Conservation (phyloP, 2,329 filamentous ascomycete species). For the Aureobasidium uvarum region DNA sequence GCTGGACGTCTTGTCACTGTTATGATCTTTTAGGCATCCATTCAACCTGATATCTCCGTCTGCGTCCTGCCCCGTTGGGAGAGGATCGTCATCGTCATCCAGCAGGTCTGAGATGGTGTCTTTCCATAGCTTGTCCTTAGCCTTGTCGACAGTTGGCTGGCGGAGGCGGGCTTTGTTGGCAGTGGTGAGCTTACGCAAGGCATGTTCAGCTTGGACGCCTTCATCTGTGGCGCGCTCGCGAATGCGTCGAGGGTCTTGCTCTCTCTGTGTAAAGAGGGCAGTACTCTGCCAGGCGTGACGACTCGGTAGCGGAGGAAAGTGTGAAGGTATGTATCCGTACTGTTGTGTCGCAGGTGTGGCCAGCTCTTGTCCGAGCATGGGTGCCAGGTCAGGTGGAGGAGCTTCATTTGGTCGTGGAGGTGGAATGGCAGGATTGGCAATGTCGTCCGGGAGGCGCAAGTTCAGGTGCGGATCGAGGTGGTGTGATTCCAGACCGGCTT, state of each 20-base stretch:
- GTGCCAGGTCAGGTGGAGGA: conserved; percentile 46
- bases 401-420: conserved; percentile 43
- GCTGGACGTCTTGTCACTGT: conserved; percentile 32
- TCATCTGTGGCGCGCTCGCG: conserved; percentile 64
- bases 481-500: conserved; percentile 31
- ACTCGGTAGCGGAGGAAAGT: conserved; percentile 62
- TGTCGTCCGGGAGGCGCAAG: conserved; percentile 37
- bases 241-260: conserved; percentile 58
- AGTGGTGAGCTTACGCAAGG: conserved; percentile 58
- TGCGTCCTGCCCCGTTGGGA: conserved; percentile 33
- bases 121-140: conserved; percentile 54
- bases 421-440: conserved; percentile 43
- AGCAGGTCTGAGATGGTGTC: conserved; percentile 55
- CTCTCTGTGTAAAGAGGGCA: conserved; percentile 57
- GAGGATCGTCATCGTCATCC: conserved; percentile 33
- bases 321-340: conserved; percentile 56
- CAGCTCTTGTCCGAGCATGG: conserved; percentile 54
- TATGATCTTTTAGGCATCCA: conserved; percentile 29
- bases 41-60: conserved; percentile 37
- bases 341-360: conserved; percentile 49
- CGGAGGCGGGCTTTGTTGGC: conserved; percentile 34
- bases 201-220: conserved; percentile 63
- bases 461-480: conserved; percentile 45
- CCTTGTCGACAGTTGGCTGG: conserved; percentile 29
- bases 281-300: conserved; percentile 64